These are phyloP conservation scores for Saussurea involucrata DNA, from an alignment of 129 eudicot genomes.

Conservation along the genomic window DNA sequence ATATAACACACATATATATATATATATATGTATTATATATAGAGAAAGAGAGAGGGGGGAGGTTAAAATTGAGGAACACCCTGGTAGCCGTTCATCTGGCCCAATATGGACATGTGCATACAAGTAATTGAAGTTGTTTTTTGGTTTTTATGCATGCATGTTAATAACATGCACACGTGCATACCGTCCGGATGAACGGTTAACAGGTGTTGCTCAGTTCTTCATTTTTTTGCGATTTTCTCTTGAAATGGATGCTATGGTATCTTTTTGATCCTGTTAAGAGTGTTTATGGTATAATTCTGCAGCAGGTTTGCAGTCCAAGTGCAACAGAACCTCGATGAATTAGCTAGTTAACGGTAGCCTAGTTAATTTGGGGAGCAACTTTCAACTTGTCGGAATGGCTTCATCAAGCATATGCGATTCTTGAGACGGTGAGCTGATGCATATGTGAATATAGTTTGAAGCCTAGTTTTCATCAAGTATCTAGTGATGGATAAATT, in stretches of 20 bases:
- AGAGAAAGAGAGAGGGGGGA: too few species aligned
- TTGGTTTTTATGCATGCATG: too few species aligned
- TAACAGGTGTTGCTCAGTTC: too few species aligned
- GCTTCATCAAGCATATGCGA: constrained; percentile 3
- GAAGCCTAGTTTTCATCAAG: constrained; percentile 1
- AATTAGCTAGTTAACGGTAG: background rate
- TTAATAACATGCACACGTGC: background rate
- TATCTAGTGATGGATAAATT: constrained; percentile 8
- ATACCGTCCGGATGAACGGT: background rate
- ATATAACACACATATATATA: too few species aligned
- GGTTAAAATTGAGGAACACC: background rate
- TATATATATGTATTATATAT: too few species aligned
- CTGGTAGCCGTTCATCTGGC: background rate
- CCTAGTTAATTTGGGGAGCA: background rate
- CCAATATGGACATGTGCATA: background rate
- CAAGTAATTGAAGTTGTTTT: too few species aligned
- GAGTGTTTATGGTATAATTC: background rate
- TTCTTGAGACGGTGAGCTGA: background rate
- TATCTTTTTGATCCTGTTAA: background rate
- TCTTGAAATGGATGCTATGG: too few species aligned
- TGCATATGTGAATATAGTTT: background rate
- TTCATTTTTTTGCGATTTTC: too few species aligned
- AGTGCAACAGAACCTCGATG: constrained; percentile 7
- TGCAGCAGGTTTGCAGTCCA: constrained; percentile 9
- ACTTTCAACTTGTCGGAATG: background rate